Base-by-base conservation (phyloP, 106 monocot species). In the Dactylorhiza incarnata region DNA sequence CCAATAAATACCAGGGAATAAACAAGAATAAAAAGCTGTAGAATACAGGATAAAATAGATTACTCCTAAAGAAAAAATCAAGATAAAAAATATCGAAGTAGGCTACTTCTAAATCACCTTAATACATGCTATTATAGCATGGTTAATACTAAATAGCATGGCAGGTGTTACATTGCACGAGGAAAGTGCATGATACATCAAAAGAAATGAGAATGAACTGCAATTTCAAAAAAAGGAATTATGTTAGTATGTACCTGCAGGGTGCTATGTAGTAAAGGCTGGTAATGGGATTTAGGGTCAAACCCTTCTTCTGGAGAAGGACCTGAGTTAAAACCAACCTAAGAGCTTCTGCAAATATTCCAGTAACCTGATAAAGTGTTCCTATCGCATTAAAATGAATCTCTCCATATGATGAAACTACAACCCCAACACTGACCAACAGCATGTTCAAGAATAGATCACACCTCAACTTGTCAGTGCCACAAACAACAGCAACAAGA, bases 201-300 rank as follows among this genome's bases (percentile, higher is more conserved):
- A 37, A 37, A 37, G 37, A 37, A 37, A 37, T 37, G 37, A 37
- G 37, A 37, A 37, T 3, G 37, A 37, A 37, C 37, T 37, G 37
- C 37, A 52, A 52, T 11, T 9, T 52, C 52, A 52, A 52, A 52
- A 52, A 52, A 52, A 52, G 52, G 52, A 11, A 52, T 11, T 11
- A 52, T 52, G 2, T 52, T 77, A 68, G 37, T 29, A n/a, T 48
- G 49, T 88, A 96, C 96, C 95, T 95, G 95, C 95, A 95, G 22
- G 95, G 95, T n/a, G 95, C 95, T 72, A 96, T 96, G 73, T 96
- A 96, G 71, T 96, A 96, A 73, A 96, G 83, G 76, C 93, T 96
- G 47, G 95, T 96, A 53, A 96, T 74, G 77, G 95, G 95, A 87
- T 93, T 96, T 48, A 96, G 73, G 9, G 90, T 84, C 82, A 96